Percentiles rank a stretch among this genome's conserved stretches.
Conservation (phyloP, 2,329 filamentous ascomycete genomes). For the Penicillium sp. region DNA sequence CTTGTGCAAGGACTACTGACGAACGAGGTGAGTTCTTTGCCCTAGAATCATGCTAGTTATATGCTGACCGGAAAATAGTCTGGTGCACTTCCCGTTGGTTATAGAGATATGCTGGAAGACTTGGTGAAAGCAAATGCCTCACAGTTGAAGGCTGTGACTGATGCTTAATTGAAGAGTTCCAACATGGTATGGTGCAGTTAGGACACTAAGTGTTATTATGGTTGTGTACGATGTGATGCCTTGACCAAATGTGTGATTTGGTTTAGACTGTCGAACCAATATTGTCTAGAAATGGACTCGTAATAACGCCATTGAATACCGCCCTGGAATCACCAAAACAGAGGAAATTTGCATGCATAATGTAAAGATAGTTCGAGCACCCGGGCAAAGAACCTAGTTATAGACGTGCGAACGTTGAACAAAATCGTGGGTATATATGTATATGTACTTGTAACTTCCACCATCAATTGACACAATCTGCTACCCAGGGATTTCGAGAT, state of each 20-base stretch:
- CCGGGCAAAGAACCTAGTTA: too few relatives aligned
- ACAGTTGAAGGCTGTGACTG: slow-evolving; percentile 12
- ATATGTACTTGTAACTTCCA: background rate
- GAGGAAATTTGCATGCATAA: background rate
- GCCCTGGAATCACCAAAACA: background rate
- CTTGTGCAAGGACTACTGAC: slow-evolving; percentile 39
- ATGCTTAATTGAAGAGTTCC: background rate
- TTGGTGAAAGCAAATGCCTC: slow-evolving; percentile 26
- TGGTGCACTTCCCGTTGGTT: slow-evolving; percentile 24
- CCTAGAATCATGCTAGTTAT: slow-evolving; percentile 17
- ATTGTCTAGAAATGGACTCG: background rate
- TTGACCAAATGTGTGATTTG: too few relatives aligned
- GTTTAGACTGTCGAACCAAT: background rate
- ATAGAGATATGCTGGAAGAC: slow-evolving; percentile 27
- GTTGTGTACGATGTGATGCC: background rate
- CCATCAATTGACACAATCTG: background rate
- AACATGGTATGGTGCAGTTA: background rate
- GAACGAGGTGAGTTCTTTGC: slow-evolving; percentile 33
- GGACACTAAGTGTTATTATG: background rate
- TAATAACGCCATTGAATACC: background rate
- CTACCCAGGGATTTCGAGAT: background rate
- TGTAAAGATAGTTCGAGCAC: background rate
- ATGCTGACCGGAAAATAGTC: slow-evolving; percentile 21
- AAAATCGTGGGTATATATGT: background rate
- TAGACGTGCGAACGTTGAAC: background rate